These are phyloP conservation scores for Vitis labrusca DNA, from an alignment of 164 flowering plant genomes.

Conservation along the genomic window DNA sequence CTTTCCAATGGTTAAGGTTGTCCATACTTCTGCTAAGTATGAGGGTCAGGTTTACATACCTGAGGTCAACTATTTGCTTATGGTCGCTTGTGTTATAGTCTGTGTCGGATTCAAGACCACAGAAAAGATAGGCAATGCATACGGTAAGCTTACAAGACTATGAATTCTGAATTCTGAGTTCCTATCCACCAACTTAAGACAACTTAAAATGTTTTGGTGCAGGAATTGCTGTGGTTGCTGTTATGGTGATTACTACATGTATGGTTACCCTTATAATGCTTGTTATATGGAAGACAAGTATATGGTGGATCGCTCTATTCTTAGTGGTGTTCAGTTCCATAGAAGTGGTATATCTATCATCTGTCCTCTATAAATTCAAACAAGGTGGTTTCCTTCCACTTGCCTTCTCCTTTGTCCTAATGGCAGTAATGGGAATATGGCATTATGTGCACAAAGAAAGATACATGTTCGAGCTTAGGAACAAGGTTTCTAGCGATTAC, in stretches of 20 bases:
- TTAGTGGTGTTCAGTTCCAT: conserved; percentile 29
- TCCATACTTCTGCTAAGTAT: conserved; percentile 73
- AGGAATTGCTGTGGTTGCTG: conserved; percentile 81
- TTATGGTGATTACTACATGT: conserved; percentile 60
- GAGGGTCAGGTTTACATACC: conserved; percentile 85
- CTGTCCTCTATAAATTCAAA: conserved; percentile 54
- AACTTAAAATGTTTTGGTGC: conserved; percentile 11
- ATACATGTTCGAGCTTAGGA: conserved; percentile 58
- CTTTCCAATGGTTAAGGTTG: conserved; percentile 75
- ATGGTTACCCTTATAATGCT: conserved; percentile 66
- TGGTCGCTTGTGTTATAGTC: conserved; percentile 59
- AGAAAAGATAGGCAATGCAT: conserved; percentile 58
- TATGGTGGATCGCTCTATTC: conserved; percentile 43
- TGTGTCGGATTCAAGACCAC: conserved; percentile 50
- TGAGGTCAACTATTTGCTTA: conserved; percentile 63
- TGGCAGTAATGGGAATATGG: conserved; percentile 64
- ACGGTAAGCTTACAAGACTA: conserved; percentile 34
- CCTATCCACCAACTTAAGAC: not conserved
- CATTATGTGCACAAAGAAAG: conserved; percentile 54
- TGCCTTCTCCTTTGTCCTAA: conserved; percentile 44
- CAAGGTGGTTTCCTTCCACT: conserved; percentile 74
- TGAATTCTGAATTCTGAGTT: not conserved
- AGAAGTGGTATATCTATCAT: conserved; percentile 42
- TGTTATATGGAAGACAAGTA: conserved; percentile 61
- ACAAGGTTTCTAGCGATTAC: conserved; percentile 55